Conservation (phyloP, 2,329 filamentous ascomycete species). For the Calonectria hongkongensis region DNA sequence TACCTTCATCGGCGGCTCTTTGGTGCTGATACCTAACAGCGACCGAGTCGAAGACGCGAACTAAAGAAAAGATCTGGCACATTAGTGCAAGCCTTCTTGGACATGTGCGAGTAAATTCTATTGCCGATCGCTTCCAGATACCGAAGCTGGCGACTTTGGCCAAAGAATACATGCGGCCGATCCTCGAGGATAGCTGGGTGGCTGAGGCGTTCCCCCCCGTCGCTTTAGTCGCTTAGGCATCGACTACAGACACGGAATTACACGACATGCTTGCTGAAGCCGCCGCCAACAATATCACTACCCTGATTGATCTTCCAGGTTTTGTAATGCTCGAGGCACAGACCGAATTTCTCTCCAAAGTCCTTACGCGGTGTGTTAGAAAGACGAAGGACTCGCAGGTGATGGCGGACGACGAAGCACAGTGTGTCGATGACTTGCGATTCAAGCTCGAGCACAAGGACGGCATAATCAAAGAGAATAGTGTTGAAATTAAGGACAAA, state of each 20-base stretch:
- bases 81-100: conserved; percentile 31
- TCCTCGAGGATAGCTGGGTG: conserved; percentile 19
- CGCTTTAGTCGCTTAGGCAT: neutral
- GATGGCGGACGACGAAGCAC: neutral
- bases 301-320: neutral
- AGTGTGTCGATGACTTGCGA: neutral
- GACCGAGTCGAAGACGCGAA: neutral
- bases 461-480: neutral
- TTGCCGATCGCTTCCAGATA: conserved; percentile 49
- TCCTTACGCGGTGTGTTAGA: neutral
- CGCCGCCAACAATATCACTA: neutral
- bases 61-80: neutral
- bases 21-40: neutral
- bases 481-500: neutral
- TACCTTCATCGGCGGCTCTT: neutral
- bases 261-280: conserved; percentile 6
- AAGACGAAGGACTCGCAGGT: neutral
- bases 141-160: conserved; percentile 38
- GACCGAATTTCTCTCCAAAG: neutral
- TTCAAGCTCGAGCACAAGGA: neutral
- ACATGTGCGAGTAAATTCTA: conserved; percentile 49
- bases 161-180: conserved; percentile 32
- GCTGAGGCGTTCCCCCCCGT: conserved; percentile 1
- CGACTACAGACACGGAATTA: neutral
- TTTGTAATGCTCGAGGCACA: conserved; percentile 1